Base-by-base conservation (phyloP, 2,329 filamentous ascomycete genomes). In the Dothidotthia symphoricarpi region DNA sequence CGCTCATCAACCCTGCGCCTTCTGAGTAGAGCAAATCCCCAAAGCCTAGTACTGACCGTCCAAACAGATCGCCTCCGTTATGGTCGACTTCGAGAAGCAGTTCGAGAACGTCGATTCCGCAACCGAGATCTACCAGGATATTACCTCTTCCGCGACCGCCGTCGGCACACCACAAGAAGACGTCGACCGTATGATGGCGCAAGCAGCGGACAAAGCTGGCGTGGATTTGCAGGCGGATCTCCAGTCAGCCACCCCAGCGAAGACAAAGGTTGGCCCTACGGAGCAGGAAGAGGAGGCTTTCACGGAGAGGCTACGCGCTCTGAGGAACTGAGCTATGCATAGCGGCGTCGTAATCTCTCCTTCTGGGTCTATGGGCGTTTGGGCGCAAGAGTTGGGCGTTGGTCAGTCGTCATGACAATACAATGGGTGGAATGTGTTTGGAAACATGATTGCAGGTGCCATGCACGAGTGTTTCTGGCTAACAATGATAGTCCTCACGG, bases 151-250 rank as follows among this genome's bases (percentile, higher is more conserved):
- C 44, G 85, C 85, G 25, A 94, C 88, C 65, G 86, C 68, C 57
- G 84, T 72, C 63, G 86, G 74, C 66, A 90, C 71, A 70, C 86
- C 72, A 69, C 80, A 95, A 63, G 88, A 94, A 53, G 88, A 90
- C 52, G 88, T 95, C 2, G 88, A 95, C 66, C 82, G 88, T 51
- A 71, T 95, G 46, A 85, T 95, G 69, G 84, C 81, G 49, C 86
- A 94, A 69, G 80, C 93, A 28, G 88, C 88, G 47, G 89, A 95
- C 65, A 88, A 94, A 66, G 88, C 86, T 8, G 89, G 89, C 36
- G 80, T 95, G 35, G 86, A 93, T 67, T 74, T 95, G 45, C 81
- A 81, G 51, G 78, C 85, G 62, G 86, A 93, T 69, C 81, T 95
- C 68, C 73, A 74, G 39, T 70, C 70, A 10, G 77, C 83, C 6